Conservation (phyloP, 352 stramenopile genomes). For the Pythium biforme region DNA sequence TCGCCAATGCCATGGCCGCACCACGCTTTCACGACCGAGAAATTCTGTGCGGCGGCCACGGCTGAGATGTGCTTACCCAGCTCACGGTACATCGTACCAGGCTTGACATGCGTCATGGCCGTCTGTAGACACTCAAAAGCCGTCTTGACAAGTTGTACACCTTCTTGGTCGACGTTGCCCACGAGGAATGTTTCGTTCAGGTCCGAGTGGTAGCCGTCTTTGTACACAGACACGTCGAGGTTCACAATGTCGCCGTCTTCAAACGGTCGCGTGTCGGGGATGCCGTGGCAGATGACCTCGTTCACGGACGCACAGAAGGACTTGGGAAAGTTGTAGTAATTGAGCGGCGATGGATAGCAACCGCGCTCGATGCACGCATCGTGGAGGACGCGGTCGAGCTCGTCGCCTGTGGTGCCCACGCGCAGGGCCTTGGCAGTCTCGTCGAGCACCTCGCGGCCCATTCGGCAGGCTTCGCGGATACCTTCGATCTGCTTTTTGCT, state of each 20-base stretch:
- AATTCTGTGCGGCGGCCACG: slow-evolving; percentile 84
- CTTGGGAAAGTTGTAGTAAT: slow-evolving; percentile 98
- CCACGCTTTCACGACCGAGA: slow-evolving; percentile 96
- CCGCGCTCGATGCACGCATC: slow-evolving; percentile 88
- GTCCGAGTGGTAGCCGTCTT: slow-evolving; percentile 97
- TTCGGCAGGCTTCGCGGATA: slow-evolving; percentile 90
- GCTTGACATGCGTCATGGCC: slow-evolving; percentile 89
- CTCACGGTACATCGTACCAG: slow-evolving; percentile 96
- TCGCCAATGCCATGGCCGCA: slow-evolving; percentile 97
- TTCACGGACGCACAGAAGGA: slow-evolving; percentile 89
- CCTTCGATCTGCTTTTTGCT: slow-evolving; percentile 91
- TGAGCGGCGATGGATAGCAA: slow-evolving; percentile 97
- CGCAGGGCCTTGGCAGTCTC: slow-evolving; percentile 86
- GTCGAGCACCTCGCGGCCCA: slow-evolving; percentile 94
- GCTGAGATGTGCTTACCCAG: slow-evolving; percentile 93
- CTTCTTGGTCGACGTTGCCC: slow-evolving; percentile 94
- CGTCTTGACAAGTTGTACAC: slow-evolving; percentile 90
- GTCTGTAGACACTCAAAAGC: slow-evolving; percentile 92
- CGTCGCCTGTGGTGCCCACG: slow-evolving; percentile 93
- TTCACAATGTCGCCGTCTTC: slow-evolving; percentile 98
- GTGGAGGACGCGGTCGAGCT: slow-evolving; percentile 97
- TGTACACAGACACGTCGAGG: slow-evolving; percentile 97
- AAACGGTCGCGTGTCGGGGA: slow-evolving; percentile 95
- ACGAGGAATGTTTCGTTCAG: slow-evolving; percentile 98
- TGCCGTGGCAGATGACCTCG: slow-evolving; percentile 97